Base-by-base conservation (phyloP, 2,329 filamentous ascomycete genomes). In the Pseudocercospora fijiensis region DNA sequence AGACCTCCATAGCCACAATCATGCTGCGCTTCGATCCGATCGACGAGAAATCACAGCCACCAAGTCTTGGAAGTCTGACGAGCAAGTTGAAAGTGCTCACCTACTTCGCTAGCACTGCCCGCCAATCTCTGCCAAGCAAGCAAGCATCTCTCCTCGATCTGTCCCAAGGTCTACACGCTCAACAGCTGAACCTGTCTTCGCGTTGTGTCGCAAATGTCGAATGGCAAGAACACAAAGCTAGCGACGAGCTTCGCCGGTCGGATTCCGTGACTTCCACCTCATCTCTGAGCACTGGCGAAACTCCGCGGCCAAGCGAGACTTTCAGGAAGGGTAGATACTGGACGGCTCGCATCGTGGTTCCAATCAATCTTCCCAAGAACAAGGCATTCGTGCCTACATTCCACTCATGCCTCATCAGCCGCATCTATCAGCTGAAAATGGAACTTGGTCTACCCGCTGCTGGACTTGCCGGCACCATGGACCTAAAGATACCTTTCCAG, bases 371-470 rank as follows among this genome's bases (percentile, higher is more conserved):
- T 0, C 88, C 88, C 0, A 65, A 56, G 8, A 79, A 78, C 66
- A 89, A 88, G 69, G 78, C 82, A 26, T 89, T 89, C 73, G 77
- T 89, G 20, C 89, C 88, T 1, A 88, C 87, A 2, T 91, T 91
- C 77, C 86, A 90, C 78, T 83, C 84, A 43, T 91, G 88, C 74
- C 82, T 90, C 59, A 78, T 86, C 51, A 86, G 85, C n/a, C 82
- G 89, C 58, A 77, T 81, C 18, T 91, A 91, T 74, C 75, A 79
- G 3, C 81, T 91, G 13, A 83, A 86, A 59, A 76, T 91, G 62
- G 78, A 80, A 13, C 75, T 91, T 22, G 81, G 83, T 3, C 81
- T 85, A 57, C 81, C 84, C 68, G 81, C 82, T 0, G 80, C 82
- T 0, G 79, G 79, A 20, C 75, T 69, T 41, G 58, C 13, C 9